phyloP scores from a whole-genome alignment of 768 basidiomycete species.

The Inosperma sp. region DNA sequence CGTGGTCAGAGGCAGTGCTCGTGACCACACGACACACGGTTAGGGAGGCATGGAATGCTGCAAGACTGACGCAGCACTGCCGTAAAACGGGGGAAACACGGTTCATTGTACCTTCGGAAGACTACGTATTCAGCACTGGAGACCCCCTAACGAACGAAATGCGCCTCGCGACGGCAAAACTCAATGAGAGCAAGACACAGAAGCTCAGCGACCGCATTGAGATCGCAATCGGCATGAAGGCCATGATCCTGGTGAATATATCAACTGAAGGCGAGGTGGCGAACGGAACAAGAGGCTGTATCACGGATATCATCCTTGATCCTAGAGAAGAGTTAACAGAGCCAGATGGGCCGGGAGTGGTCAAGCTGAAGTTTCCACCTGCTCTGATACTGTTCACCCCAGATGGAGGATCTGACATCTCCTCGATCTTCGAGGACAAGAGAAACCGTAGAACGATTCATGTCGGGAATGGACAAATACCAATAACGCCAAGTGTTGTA shows the following conservation, averaged over 20 bases:
- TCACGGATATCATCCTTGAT: constrained; percentile 33
- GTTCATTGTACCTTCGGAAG: constrained; percentile 29
- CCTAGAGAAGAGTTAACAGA: constrained; percentile 20
- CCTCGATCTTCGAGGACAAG: constrained; percentile 16
- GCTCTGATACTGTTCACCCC: constrained; percentile 29
- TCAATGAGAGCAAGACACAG: constrained; percentile 10
- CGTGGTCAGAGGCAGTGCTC: constrained; percentile 33
- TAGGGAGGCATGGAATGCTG: constrained; percentile 34
- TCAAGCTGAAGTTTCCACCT: constrained; percentile 28
- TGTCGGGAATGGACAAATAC: constrained; percentile 23
- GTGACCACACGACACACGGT: constrained; percentile 37
- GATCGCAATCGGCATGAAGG: constrained; percentile 28
- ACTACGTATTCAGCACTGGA: constrained; percentile 10
- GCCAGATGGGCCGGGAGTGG: constrained; percentile 3
- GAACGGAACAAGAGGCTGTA: constrained; percentile 34
- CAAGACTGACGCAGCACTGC: constrained; percentile 21
- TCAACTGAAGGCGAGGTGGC: constrained; percentile 36
- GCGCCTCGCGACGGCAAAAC: constrained; percentile 2
- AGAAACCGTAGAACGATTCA: background rate
- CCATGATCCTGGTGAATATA: constrained; percentile 35
- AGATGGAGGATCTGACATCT: constrained; percentile 8
- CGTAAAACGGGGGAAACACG: constrained; percentile 11
- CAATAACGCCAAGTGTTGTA: constrained; percentile 13
- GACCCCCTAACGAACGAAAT: background rate
- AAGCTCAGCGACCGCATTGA: constrained; percentile 22